Conservation (phyloP, 2,329 filamentous ascomycete species). For the Aspergillus sp. region DNA sequence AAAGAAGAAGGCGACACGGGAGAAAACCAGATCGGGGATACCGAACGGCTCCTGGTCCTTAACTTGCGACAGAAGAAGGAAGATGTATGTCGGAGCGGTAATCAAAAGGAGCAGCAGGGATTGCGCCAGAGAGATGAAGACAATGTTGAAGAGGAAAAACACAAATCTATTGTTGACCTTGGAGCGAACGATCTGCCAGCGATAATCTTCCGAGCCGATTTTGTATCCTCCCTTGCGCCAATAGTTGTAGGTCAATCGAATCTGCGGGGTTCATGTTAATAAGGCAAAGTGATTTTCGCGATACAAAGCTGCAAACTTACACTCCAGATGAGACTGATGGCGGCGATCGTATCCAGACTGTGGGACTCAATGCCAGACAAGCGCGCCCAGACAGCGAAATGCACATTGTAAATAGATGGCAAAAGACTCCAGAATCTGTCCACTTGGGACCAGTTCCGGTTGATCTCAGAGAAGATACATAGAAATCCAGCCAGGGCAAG, state of each 20-base stretch:
- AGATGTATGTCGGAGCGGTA: conserved; percentile 75
- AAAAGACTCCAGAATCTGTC: conserved; percentile 89
- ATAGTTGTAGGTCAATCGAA: conserved; percentile 90
- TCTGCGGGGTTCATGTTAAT: conserved; percentile 41
- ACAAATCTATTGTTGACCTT: conserved; percentile 65
- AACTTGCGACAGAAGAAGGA: conserved; percentile 67
- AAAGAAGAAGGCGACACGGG: conserved; percentile 51
- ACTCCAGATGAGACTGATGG: conserved; percentile 73
- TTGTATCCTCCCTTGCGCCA: conserved; percentile 91
- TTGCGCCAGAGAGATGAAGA: conserved; percentile 85
- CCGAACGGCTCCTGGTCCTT: conserved; percentile 51
- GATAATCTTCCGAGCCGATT: conserved; percentile 88
- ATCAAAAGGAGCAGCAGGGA: conserved; percentile 75
- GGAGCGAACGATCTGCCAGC: conserved; percentile 74
- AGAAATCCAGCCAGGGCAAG: conserved; percentile 67
- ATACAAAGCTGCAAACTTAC: conserved; percentile 44
- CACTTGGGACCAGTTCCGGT: conserved; percentile 94
- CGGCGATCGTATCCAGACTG: conserved; percentile 67
- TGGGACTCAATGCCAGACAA: conserved; percentile 65
- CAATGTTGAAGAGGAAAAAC: conserved; percentile 81
- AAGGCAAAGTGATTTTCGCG: conserved; percentile 1
- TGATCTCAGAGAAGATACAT: conserved; percentile 74
- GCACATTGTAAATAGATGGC: conserved; percentile 78
- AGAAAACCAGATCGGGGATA: conserved; percentile 55
- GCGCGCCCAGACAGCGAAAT: conserved; percentile 80